Conservation (phyloP, 345 rosid species). For the Salix koriyanagi region DNA sequence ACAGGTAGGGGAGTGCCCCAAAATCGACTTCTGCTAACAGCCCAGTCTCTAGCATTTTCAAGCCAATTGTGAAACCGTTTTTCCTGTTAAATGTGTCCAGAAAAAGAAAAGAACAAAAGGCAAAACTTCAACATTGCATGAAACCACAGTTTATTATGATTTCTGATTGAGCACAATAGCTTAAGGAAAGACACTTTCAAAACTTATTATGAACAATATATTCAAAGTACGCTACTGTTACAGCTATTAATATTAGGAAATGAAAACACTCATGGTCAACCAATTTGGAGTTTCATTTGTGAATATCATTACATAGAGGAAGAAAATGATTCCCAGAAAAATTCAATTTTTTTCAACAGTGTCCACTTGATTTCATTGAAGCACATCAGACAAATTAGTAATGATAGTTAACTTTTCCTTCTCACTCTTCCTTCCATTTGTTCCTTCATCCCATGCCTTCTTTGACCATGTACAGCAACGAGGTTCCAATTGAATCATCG, state of each 20-base stretch:
- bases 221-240: background rate
- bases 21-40: conserved; percentile 91
- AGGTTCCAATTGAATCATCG: background rate
- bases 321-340: background rate
- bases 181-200: background rate
- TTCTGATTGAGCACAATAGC: background rate
- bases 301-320: background rate
- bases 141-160: background rate
- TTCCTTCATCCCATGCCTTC: background rate
- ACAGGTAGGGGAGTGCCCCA: conserved; percentile 99
- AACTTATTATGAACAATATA: background rate
- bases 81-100: conserved; percentile 42
- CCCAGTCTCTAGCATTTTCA: conserved; percentile 99
- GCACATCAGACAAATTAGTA: background rate
- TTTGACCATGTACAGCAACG: background rate
- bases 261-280: background rate
- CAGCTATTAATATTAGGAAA: background rate
- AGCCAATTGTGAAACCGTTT: conserved; percentile 99
- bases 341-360: background rate
- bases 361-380: background rate
- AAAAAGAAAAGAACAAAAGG: too few relatives aligned
- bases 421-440: background rate
- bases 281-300: background rate
- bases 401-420: background rate
- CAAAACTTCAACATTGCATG: background rate